Evolutionary conservation across 108 stramenopile species (phyloP).

Genomic region (Aurantiochytrium sp.): DNA sequence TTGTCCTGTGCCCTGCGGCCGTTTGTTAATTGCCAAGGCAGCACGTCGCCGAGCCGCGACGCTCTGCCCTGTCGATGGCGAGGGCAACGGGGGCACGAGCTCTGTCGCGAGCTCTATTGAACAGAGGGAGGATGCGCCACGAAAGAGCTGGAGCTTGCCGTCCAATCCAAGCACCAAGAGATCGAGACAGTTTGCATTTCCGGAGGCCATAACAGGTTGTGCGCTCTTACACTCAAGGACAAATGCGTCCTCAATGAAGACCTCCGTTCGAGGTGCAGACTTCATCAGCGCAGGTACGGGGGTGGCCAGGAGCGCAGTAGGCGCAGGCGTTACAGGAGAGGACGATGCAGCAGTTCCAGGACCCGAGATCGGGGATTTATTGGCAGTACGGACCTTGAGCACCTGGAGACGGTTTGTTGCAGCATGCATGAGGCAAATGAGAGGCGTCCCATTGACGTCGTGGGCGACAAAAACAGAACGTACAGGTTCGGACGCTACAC

Average conservation of each 20-base stretch:
- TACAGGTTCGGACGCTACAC: not conserved
- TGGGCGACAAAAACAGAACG: not conserved
- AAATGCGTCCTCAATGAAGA: not conserved
- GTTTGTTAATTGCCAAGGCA: not conserved
- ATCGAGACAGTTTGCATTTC: not conserved
- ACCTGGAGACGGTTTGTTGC: not conserved
- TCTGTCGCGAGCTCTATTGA: not conserved
- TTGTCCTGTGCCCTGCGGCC: not conserved
- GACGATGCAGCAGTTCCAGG: not conserved
- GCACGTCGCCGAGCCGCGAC: not conserved
- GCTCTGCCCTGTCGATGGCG: not conserved
- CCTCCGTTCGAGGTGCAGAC: not conserved
- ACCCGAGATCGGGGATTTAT: not conserved
- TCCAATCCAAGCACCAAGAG: not conserved
- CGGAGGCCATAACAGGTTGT: not conserved
- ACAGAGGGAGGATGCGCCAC: not conserved
- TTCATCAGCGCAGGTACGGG: not conserved
- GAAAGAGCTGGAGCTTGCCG: not conserved
- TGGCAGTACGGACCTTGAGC: not conserved
- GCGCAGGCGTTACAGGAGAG: not conserved
- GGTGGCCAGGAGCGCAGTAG: not conserved
- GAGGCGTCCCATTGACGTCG: not conserved
- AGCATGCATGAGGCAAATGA: not conserved
- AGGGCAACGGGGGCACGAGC: not conserved
- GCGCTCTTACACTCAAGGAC: not conserved